A percentile compares a stretch with the other conserved stretches of the same genome.
Conservation (phyloP, 495 filamentous ascomycete genomes). For the Bathelium albidoporum region DNA sequence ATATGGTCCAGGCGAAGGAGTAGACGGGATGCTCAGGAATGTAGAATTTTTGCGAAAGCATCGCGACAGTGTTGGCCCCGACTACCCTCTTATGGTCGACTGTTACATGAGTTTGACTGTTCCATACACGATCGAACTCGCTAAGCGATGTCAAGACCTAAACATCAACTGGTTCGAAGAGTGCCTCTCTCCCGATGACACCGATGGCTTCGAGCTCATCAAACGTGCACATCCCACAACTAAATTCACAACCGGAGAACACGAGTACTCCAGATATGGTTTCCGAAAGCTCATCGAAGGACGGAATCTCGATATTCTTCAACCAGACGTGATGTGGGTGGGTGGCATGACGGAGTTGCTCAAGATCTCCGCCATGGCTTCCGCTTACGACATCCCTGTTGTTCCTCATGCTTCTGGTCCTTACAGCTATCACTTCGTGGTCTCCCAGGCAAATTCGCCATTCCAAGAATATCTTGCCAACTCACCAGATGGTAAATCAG, state of each 20-base stretch:
- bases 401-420: conserved; percentile 89
- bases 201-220: conserved; percentile 76
- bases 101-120: conserved; percentile 96
- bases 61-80: conserved; percentile 70
- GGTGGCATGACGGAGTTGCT: conserved; percentile 87
- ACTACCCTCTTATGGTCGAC: conserved; percentile 89
- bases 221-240: conserved; percentile 82
- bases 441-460: conserved; percentile 79
- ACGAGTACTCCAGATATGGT: conserved; percentile 84
- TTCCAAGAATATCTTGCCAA: conserved; percentile 95
- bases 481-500: conserved; percentile 76
- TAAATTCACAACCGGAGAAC: conserved; percentile 91
- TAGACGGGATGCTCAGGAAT: conserved; percentile 72
- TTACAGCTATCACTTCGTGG: conserved; percentile 90
- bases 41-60: conserved; percentile 77
- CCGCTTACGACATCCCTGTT: conserved; percentile 86
- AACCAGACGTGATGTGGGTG: conserved; percentile 95
- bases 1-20: conserved; percentile 77
- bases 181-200: conserved; percentile 79
- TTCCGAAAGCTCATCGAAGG: conserved; percentile 91
- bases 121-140: conserved; percentile 81
- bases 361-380: conserved; percentile 76
- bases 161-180: conserved; percentile 98
- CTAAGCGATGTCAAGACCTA: conserved; percentile 65
- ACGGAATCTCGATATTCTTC: conserved; percentile 84